phyloP scores from a whole-genome alignment of 169 alveolate genomes.

The Theileria parva region DNA sequence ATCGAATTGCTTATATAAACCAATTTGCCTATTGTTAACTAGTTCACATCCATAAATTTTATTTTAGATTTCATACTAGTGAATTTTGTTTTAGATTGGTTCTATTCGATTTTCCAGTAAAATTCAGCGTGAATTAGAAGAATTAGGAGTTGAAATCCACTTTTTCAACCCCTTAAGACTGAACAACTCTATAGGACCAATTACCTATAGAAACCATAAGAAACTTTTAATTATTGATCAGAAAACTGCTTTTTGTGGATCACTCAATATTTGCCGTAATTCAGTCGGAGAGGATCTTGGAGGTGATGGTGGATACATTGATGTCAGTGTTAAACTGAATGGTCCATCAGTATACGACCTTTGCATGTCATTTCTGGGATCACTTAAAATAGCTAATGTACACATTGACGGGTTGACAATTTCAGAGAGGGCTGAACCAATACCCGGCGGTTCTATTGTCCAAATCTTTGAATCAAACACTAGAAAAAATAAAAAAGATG shows the following conservation, averaged over 20 bases:
- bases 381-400: constrained; percentile 61
- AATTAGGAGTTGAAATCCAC: constrained; percentile 48
- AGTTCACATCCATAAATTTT: not conserved
- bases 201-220: constrained; percentile 80
- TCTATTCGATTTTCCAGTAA: constrained; percentile 44
- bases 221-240: constrained; percentile 75
- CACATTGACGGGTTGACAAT: constrained; percentile 12
- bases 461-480: constrained; percentile 76
- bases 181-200: constrained; percentile 58
- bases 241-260: constrained; percentile 78
- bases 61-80: not conserved
- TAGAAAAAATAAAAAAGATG: constrained; percentile 63
- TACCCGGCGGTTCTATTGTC: constrained; percentile 67
- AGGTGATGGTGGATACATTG: constrained; percentile 60
- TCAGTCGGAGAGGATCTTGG: constrained; percentile 31
- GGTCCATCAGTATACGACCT: constrained; percentile 75
- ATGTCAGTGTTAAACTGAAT: constrained; percentile 38
- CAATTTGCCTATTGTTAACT: constrained; percentile 57
- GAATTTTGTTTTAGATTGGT: constrained; percentile 28
- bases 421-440: constrained; percentile 45
- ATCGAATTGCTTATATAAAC: constrained; percentile 41
- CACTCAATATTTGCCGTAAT: constrained; percentile 74
- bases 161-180: constrained; percentile 46
- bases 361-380: constrained; percentile 64
- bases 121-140: constrained; percentile 29